Evolutionary conservation across 2,329 filamentous ascomycete species (phyloP).

Genomic region (Penicillium fuscoglaucum): DNA sequence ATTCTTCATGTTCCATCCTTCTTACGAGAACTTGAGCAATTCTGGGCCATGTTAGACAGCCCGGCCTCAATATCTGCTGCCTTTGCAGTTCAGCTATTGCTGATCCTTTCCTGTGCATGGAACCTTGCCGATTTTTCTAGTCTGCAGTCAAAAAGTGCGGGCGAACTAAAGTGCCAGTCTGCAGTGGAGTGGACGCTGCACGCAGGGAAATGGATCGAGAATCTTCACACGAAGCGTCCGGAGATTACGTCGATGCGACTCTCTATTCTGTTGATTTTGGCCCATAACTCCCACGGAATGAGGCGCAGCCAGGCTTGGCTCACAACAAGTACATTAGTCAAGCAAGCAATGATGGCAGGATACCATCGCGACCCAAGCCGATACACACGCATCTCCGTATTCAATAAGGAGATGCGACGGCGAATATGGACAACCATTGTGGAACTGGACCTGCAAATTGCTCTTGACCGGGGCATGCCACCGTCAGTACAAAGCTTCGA

Average conservation of each 20-base stretch:
- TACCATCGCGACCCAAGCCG: conserved; percentile 48
- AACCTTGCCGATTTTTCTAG: conserved; percentile 35
- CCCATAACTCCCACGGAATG: conserved; percentile 53
- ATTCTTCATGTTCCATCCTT: conserved; percentile 46
- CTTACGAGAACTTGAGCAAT: conserved; percentile 37
- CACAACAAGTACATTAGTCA: conserved; percentile 51
- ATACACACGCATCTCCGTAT: conserved; percentile 37
- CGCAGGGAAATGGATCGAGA: conserved; percentile 83
- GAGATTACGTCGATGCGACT: conserved; percentile 53
- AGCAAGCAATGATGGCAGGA: conserved; percentile 55
- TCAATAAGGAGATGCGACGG: conserved; percentile 51
- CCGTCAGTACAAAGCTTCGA: conserved; percentile 45
- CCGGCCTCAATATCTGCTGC: conserved; percentile 30
- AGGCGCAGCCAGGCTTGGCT: conserved; percentile 58
- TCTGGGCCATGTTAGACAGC: conserved; percentile 35
- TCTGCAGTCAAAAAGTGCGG: conserved; percentile 31
- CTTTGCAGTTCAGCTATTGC: conserved; percentile 40
- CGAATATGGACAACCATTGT: conserved; percentile 59
- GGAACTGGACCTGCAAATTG: conserved; percentile 58
- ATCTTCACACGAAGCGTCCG: conserved; percentile 63
- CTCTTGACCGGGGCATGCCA: conserved; percentile 57
- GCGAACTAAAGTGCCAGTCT: conserved; percentile 32
- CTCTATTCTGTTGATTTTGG: conserved; percentile 52
- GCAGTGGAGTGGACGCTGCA: conserved; percentile 75
- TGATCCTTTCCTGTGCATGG: conserved; percentile 43